Evolutionary conservation across 2,329 filamentous ascomycete genomes (phyloP).

Genomic region (Neopestalotiopsis sp.): DNA sequence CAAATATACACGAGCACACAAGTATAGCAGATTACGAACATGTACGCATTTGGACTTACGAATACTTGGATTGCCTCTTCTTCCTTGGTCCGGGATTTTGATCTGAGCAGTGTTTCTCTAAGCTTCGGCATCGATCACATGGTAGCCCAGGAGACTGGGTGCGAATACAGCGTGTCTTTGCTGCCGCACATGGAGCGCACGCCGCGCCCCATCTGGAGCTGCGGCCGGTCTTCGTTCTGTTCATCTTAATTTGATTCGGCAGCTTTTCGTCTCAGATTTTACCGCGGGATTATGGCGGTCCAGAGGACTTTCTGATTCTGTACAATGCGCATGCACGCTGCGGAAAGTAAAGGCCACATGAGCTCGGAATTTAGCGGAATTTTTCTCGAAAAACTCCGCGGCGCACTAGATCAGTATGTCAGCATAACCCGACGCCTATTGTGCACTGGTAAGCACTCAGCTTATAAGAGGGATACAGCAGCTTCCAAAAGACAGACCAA

Average conservation of each 20-base stretch:
- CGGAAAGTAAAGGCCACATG: slow-evolving; percentile 2
- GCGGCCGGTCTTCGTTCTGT: background rate
- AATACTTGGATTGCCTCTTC: background rate
- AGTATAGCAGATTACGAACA: background rate
- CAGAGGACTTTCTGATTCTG: background rate
- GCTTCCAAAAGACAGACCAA: background rate
- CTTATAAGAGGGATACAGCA: slow-evolving; percentile 2
- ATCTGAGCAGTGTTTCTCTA: background rate
- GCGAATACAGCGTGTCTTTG: slow-evolving; percentile 11
- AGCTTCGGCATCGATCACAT: slow-evolving; percentile 12
- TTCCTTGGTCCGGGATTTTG: slow-evolving; percentile 6
- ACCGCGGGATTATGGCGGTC: too few species aligned
- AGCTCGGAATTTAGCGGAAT: slow-evolving; percentile 1
- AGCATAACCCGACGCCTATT: background rate
- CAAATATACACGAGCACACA: too few species aligned
- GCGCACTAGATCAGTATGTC: background rate
- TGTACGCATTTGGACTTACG: background rate
- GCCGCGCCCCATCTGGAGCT: slow-evolving; percentile 10
- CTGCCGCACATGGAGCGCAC: slow-evolving; percentile 2
- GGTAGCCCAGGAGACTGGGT: background rate
- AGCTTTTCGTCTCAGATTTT: too few species aligned
- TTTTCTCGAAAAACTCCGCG: slow-evolving; percentile 3
- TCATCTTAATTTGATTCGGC: background rate
- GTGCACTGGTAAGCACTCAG: background rate
- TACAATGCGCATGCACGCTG: background rate